Conservation (phyloP, 225 moss, liverwort and hornwort genomes). For the Polytrichum formosum region DNA sequence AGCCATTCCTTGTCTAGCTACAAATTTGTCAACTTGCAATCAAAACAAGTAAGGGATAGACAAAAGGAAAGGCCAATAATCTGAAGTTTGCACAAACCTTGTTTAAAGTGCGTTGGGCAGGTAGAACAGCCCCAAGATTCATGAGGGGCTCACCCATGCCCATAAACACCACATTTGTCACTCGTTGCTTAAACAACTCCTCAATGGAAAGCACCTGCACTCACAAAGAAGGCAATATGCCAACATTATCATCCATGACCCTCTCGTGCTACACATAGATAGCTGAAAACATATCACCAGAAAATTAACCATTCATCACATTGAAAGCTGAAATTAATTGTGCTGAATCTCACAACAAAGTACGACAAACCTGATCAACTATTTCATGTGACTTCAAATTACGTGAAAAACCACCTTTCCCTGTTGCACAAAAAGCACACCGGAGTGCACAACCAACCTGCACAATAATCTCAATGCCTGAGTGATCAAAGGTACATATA, state of each 20-base stretch:
- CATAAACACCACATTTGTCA: slow-evolving; percentile 96
- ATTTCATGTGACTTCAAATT: slow-evolving; percentile 93
- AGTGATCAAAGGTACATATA: slow-evolving; percentile 9
- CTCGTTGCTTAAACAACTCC: slow-evolving; percentile 79
- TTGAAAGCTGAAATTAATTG: no score
- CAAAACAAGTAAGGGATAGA: no score
- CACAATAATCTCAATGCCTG: slow-evolving; percentile 13
- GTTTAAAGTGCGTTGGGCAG: slow-evolving; percentile 75
- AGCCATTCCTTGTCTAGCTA: no score
- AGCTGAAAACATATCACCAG: no score
- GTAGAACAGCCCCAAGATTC: slow-evolving; percentile 73
- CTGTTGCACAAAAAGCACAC: slow-evolving; percentile 97
- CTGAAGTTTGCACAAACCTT: slow-evolving; percentile 45
- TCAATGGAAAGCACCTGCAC: slow-evolving; percentile 86
- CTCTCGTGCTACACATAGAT: no score
- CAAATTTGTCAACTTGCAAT: no score
- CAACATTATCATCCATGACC: neutral
- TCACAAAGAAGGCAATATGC: neutral
- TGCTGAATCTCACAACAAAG: neutral
- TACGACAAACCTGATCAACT: slow-evolving; percentile 76
- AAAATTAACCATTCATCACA: no score
- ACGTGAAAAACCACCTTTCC: slow-evolving; percentile 95
- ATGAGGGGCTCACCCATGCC: slow-evolving; percentile 99
- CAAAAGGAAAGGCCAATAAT: neutral
- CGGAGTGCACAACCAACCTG: slow-evolving; percentile 97